Evolutionary conservation across 768 basidiomycete genomes (phyloP).

Genomic region (Lactarius akahatsu): DNA sequence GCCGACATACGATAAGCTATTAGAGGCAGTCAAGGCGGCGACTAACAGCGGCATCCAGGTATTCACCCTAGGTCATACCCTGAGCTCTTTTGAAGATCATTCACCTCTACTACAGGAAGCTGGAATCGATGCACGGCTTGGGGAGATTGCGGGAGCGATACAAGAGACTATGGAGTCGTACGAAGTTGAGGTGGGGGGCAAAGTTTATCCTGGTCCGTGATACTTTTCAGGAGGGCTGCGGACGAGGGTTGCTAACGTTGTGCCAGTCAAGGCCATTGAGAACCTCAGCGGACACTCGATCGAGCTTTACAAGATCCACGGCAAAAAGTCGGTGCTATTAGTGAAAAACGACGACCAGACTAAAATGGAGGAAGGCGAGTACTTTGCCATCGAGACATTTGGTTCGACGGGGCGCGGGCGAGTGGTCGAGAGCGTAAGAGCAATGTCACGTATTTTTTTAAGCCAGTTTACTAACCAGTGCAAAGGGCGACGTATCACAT

Average conservation of each 20-base stretch:
- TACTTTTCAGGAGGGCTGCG: background rate
- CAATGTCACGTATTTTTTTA: constrained; percentile 21
- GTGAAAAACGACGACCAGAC: constrained; percentile 88
- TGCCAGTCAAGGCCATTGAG: constrained; percentile 86
- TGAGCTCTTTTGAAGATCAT: constrained; percentile 10
- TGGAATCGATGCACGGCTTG: constrained; percentile 92
- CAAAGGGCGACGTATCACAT: constrained; percentile 89
- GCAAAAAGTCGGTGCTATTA: constrained; percentile 86
- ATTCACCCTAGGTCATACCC: constrained; percentile 4
- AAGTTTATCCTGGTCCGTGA: constrained; percentile 68
- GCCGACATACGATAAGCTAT: constrained; percentile 82
- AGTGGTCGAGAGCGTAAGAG: constrained; percentile 72
- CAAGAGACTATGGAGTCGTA: constrained; percentile 99
- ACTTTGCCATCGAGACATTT: constrained; percentile 98
- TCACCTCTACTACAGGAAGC: constrained; percentile 61
- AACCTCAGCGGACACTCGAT: constrained; percentile 97
- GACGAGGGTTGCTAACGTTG: constrained; percentile 25
- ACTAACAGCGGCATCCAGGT: constrained; percentile 91
- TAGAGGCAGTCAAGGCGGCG: constrained; percentile 91
- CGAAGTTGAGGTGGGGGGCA: constrained; percentile 90
- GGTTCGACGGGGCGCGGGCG: constrained; percentile 93
- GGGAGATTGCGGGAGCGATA: constrained; percentile 87
- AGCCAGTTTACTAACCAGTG: background rate
- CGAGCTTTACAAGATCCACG: constrained; percentile 87
- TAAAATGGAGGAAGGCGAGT: constrained; percentile 99